Conservation (phyloP, 2,329 filamentous ascomycete species). For the Cytospora piceae region DNA sequence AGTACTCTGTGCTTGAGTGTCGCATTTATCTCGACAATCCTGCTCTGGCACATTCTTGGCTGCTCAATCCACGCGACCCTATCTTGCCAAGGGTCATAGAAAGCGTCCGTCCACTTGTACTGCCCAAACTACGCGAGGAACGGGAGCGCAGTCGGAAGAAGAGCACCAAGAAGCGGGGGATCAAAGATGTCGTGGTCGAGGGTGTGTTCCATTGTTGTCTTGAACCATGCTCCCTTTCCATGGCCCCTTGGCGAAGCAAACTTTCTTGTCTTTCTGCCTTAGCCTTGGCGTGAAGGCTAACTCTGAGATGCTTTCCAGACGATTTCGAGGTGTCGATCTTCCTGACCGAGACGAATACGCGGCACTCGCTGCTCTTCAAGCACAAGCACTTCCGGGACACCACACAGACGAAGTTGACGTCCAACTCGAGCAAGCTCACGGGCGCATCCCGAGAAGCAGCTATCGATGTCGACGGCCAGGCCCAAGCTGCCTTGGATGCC, state of each 20-base stretch:
- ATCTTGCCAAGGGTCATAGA: constrained; percentile 83
- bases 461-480: constrained; percentile 52
- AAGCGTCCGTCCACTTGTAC: constrained; percentile 79
- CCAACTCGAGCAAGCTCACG: constrained; percentile 67
- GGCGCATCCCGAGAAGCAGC: constrained; percentile 58
- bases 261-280: neutral
- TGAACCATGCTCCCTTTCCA: neutral
- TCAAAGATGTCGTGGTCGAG: constrained; percentile 85
- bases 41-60: constrained; percentile 78
- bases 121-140: constrained; percentile 91
- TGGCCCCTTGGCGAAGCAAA: constrained; percentile 1
- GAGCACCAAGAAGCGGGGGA: constrained; percentile 73
- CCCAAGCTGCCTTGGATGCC: constrained; percentile 40
- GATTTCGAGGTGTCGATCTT: constrained; percentile 97
- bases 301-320: constrained; percentile 55
- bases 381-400: constrained; percentile 75
- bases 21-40: constrained; percentile 96
- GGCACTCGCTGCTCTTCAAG: constrained; percentile 85
- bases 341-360: constrained; percentile 80
- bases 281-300: neutral
- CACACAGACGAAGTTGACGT: constrained; percentile 55
- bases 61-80: constrained; percentile 76
- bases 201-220: constrained; percentile 53
- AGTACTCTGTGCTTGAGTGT: constrained; percentile 93
- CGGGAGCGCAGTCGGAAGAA: constrained; percentile 67